phyloP scores from a whole-genome alignment of 768 basidiomycete species.

The Cubamyces sp. region DNA sequence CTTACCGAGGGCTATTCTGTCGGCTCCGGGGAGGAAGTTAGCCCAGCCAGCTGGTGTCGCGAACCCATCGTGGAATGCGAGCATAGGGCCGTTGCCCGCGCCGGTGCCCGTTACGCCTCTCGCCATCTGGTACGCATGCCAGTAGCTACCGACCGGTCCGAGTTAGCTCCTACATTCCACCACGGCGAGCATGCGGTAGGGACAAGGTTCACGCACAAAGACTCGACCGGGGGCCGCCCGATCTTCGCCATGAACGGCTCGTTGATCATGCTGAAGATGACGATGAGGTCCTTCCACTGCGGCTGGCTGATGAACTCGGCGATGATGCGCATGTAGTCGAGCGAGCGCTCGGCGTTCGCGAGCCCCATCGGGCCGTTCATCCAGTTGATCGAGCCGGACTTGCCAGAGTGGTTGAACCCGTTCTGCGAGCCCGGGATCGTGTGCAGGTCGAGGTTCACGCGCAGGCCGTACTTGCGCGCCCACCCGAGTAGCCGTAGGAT shows the following conservation, averaged over 20 bases:
- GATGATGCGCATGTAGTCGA: constrained; percentile 75
- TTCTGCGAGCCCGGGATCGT: constrained; percentile 82
- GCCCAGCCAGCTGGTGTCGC: constrained; percentile 47
- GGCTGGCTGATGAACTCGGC: constrained; percentile 84
- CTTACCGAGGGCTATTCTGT: constrained; percentile 49
- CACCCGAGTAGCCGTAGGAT: constrained; percentile 76
- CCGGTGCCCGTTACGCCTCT: constrained; percentile 76
- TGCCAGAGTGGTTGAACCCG: constrained; percentile 68
- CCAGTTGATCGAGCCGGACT: constrained; percentile 61
- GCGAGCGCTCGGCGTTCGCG: constrained; percentile 80
- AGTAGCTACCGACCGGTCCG: constrained; percentile 49
- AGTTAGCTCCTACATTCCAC: constrained; percentile 35
- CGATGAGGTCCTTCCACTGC: constrained; percentile 64
- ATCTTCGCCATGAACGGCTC: constrained; percentile 59
- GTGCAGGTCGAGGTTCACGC: constrained; percentile 81
- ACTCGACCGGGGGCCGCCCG: constrained; percentile 54
- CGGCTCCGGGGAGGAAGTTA: constrained; percentile 43
- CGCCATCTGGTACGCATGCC: constrained; percentile 63
- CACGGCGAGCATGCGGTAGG: constrained; percentile 24
- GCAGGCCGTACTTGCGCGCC: constrained; percentile 89
- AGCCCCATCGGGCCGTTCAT: constrained; percentile 78
- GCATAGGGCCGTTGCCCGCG: constrained; percentile 60
- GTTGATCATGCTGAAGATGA: constrained; percentile 66
- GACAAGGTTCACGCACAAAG: constrained; percentile 51
- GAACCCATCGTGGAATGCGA: constrained; percentile 59